Conservation (phyloP, 371 early-diverging fungal species). For the Mucor irregularis region DNA sequence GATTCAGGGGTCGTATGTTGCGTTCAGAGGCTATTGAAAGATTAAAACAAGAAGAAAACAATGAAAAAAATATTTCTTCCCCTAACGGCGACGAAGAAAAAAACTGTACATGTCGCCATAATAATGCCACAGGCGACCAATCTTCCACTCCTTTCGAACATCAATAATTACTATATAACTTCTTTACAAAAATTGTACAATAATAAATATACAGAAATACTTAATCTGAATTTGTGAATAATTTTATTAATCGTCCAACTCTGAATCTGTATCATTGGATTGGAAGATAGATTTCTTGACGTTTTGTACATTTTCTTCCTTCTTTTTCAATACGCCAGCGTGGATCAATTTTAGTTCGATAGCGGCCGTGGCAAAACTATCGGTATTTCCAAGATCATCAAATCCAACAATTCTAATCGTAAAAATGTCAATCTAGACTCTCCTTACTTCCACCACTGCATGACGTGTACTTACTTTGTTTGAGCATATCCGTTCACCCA, state of each 20-base stretch:
- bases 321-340: slow-evolving; percentile 47
- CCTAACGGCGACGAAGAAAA: too few species aligned
- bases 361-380: slow-evolving; percentile 77
- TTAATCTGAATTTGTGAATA: background rate
- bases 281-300: slow-evolving; percentile 42
- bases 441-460: background rate
- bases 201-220: background rate
- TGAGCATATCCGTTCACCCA: slow-evolving; percentile 62
- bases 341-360: slow-evolving; percentile 77
- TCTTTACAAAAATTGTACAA: too few species aligned
- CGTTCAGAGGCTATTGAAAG: slow-evolving; percentile 22
- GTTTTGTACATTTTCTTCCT: slow-evolving; percentile 11
- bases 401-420: slow-evolving; percentile 84
- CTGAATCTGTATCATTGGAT: slow-evolving; percentile 36
- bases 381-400: slow-evolving; percentile 91
- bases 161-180: too few species aligned
- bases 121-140: too few species aligned
- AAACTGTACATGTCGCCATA: background rate
- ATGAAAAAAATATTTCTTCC: background rate
- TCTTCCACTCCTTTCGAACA: too few species aligned
- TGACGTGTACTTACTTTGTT: slow-evolving; percentile 34
- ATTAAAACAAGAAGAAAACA: background rate
- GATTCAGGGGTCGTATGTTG: slow-evolving; percentile 24
- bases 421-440: background rate
- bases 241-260: slow-evolving; percentile 21